Base-by-base conservation (phyloP, 345 rosid species). In the Eucalyptus rudis region DNA sequence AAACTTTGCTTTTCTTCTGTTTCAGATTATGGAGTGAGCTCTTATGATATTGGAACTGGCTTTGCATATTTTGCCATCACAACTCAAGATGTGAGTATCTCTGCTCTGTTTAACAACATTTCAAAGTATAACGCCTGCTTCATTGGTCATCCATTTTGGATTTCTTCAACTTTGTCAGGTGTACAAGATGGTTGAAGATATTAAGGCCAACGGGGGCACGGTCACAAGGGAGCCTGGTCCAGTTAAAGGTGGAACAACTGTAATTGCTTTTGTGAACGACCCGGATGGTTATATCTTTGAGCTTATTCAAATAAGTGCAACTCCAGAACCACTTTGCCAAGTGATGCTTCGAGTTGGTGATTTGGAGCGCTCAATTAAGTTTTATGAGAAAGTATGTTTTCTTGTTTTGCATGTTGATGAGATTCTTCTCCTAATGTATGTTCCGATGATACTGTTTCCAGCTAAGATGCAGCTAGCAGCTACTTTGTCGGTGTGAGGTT, bases 301-400 rank as follows among this genome's bases (percentile, higher is more conserved):
- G 94, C 91, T 97, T 58, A 97, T 98, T 89, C 98, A 98, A 89
- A 93, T 98, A 89, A 97, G 93, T 79, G 93, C 93, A 80, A 97
- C 97, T 64, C 99, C 97, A 86, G 96, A 95, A 89, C 99, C 99
- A 56, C 93, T 97, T 43, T 98, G 99, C 90, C 99, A 98, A 94
- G 94, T 98, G 29, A 96, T 97, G 98, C 97, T 98, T 88, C 97
- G 98, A 88, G 97, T 94, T 59, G 98, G 99, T 89, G 98, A 98
- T 90, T 92, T 97, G 33, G 97, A 94, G 47, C 96, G 96, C 31
- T 88, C 99, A 81, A 94, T 96, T 93, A 94, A 95, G 90, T 97
- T 98, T 91, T 96, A 98, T 90, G 99, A 97, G 90, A 98, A 96
- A 97, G 99, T 97, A 92, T 8, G 17, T 40, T 49, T 36, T 49